Evolutionary conservation across 2,329 filamentous ascomycete genomes (phyloP).

Genomic region (Leptographium lundbergii): DNA sequence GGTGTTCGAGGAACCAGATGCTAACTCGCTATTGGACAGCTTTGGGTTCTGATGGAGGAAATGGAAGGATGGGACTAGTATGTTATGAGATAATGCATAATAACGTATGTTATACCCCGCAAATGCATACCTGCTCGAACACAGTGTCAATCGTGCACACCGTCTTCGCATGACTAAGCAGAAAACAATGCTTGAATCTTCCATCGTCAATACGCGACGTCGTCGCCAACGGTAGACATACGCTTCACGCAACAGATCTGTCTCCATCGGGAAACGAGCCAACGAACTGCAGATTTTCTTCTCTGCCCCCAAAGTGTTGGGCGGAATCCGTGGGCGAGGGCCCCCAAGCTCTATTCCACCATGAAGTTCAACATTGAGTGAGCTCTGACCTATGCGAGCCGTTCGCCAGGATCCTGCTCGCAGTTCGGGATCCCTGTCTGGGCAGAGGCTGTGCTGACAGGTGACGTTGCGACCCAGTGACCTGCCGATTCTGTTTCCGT

Average conservation of each 20-base stretch:
- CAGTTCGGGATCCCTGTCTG: not conserved
- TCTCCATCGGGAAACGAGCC: not conserved
- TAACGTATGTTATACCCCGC: too few relatives aligned
- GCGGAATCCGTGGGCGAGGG: not conserved
- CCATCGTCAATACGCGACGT: not conserved
- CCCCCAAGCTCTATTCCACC: slow-evolving; percentile 10
- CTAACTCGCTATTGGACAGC: slow-evolving; percentile 74
- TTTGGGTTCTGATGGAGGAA: slow-evolving; percentile 61
- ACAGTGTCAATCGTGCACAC: too few relatives aligned
- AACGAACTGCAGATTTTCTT: not conserved
- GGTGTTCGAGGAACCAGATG: slow-evolving; percentile 85
- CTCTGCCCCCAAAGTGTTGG: not conserved
- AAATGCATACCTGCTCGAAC: too few relatives aligned
- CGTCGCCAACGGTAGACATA: not conserved
- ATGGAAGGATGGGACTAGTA: too few relatives aligned
- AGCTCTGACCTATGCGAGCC: slow-evolving; percentile 1
- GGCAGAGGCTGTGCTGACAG: not conserved
- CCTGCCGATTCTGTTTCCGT: slow-evolving; percentile 43
- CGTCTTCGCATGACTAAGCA: not conserved
- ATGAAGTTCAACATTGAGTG: slow-evolving; percentile 43
- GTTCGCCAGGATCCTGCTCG: not conserved
- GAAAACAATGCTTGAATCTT: not conserved
- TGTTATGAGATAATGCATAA: too few relatives aligned
- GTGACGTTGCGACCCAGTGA: slow-evolving; percentile 25
- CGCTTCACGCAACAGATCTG: not conserved